Base-by-base conservation (phyloP, 352 stramenopile species). In the Thalassiosira mediterranea region DNA sequence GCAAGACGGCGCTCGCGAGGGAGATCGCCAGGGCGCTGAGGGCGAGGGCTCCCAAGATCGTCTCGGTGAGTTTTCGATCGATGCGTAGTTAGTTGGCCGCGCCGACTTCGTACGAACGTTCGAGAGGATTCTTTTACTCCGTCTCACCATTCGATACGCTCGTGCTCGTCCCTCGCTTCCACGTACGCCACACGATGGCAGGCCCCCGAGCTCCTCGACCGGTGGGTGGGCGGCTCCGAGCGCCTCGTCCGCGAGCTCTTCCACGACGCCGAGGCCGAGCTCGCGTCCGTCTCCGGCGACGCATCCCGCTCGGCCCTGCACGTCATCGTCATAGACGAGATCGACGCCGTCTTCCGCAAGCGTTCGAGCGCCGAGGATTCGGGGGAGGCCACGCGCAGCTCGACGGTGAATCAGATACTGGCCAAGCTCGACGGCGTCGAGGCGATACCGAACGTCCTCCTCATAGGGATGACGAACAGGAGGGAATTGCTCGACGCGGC, bases 321-420 rank as follows among this genome's bases (percentile, higher is more conserved):
- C 83, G 99, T 99, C 79, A 98, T 99, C 79, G 99, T 99, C 80
- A 98, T 99, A 75, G 97, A 99, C 87, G 97, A 99, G 85, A 99
- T 99, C 84, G 97, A 99, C 89, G 97, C 97, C 31, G 99, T 99
- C 84, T 99, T 96, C 82, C 99, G 99, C 81, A 73, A 94, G 51
- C 94, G 97, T 84, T 65, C 66, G 63, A 48, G 57, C 74, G 15
- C 63, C 86, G 8, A 74, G 78, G 34, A 80, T 56, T 42, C 69
- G 44, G 25, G 81, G 76, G 17, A 44, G 37, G 37, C 37, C 37
- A 44, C 37, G 47, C 76, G 78, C 93, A 97, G 99, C 83, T 98
- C 91, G 10, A 97, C 99, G 13, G 97, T 99, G 58, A 99, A 99
- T 82, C 97, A 99, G 90, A 82, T 99, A 23, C 90, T 99, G 34